A percentile compares a stretch with the other conserved stretches of the same genome.
Conservation (phyloP, 176 grass and related monocot species). For the Dendrocalamus sinicus region DNA sequence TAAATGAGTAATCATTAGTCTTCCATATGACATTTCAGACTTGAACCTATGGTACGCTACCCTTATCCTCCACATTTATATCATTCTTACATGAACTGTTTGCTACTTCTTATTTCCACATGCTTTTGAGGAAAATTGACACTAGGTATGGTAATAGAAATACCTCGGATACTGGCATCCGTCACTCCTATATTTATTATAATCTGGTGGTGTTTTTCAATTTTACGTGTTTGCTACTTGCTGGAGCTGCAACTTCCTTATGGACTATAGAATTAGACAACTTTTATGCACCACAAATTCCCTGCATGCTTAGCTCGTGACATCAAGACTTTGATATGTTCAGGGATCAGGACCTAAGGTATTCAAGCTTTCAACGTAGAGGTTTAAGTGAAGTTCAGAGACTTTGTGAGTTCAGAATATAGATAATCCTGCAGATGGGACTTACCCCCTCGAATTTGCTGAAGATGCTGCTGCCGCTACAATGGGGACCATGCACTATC, state of each 20-base stretch:
- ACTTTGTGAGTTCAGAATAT: background rate
- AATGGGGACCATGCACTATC: constrained; percentile 5
- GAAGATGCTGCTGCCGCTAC: constrained; percentile 13
- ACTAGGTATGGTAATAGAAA: background rate
- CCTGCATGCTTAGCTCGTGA: constrained; percentile 19
- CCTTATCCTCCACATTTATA: background rate
- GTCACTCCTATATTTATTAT: background rate
- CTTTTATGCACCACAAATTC: background rate
- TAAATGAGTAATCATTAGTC: background rate
- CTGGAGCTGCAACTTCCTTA: background rate
- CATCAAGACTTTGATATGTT: background rate
- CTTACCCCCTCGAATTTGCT: background rate
- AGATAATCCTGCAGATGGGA: background rate
- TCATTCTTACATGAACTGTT: constrained; percentile 1
- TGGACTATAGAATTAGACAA: background rate
- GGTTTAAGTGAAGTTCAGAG: background rate
- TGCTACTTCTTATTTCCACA: background rate
- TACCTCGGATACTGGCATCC: background rate
- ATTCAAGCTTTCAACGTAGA: background rate
- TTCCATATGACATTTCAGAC: constrained; percentile 9
- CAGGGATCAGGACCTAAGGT: constrained; percentile 17
- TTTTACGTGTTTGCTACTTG: background rate
- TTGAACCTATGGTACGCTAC: background rate
- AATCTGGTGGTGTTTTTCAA: background rate
- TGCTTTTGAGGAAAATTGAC: background rate